Percentiles rank a stretch among this genome's conserved stretches.
Conservation (phyloP, 2,329 filamentous ascomycete genomes). For the Exophiala sp. region DNA sequence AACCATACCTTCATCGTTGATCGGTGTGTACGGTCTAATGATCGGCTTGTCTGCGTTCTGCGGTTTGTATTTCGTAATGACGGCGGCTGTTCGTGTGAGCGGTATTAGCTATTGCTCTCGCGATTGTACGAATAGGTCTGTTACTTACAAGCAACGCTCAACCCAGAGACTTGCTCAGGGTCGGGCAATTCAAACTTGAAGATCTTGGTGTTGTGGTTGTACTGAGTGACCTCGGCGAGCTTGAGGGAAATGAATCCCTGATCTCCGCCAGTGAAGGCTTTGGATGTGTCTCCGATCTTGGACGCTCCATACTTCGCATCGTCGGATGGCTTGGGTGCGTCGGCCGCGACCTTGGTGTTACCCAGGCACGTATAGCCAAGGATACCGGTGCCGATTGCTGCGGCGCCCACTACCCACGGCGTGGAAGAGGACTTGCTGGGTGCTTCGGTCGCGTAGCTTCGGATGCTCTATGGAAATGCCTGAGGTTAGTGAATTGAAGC, state of each 20-base stretch:
- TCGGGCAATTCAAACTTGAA: conserved; percentile 84
- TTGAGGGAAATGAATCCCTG: conserved; percentile 82
- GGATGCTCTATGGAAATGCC: conserved; percentile 48
- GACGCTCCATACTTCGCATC: conserved; percentile 14
- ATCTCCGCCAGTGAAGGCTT: conserved; percentile 72
- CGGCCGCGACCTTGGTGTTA: conserved; percentile 32
- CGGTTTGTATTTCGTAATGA: conserved; percentile 88
- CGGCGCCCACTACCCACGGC: conserved; percentile 42
- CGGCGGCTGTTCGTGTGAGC: conserved; percentile 48
- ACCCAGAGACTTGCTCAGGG: conserved; percentile 73
- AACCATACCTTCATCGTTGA: conserved; percentile 66
- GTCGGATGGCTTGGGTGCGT: conserved; percentile 26
- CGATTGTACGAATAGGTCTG: too few relatives aligned
- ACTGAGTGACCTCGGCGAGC: conserved; percentile 66
- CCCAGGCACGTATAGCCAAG: conserved; percentile 45
- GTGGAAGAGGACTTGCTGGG: conserved; percentile 47
- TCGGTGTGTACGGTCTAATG: conserved; percentile 87
- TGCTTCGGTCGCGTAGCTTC: conserved; percentile 65
- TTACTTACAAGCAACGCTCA: conserved; percentile 65
- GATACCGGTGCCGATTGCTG: conserved; percentile 54
- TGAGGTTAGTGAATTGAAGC: conserved; percentile 5
- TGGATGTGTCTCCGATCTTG: conserved; percentile 23
- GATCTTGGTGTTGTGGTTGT: conserved; percentile 95
- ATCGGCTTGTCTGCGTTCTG: conserved; percentile 77
- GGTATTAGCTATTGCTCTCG: too few relatives aligned